Conservation (phyloP, 768 basidiomycete species). For the Holtermanniella nyarrowii region DNA sequence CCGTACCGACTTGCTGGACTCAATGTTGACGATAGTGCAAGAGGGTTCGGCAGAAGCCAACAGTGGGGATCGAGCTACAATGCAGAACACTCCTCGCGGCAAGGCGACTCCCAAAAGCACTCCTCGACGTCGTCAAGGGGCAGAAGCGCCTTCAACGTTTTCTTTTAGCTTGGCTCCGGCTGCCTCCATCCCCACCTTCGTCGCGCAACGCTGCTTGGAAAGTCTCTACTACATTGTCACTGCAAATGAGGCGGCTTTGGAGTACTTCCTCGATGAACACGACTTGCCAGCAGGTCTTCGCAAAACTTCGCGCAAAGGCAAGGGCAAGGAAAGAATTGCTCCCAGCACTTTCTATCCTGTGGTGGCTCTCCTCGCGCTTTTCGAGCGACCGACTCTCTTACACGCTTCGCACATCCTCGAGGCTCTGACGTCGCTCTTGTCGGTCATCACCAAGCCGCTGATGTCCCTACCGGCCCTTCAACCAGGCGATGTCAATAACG, state of each 20-base stretch:
- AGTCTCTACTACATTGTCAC: slow-evolving; percentile 77
- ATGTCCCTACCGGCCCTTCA: background rate
- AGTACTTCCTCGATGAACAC: slow-evolving; percentile 94
- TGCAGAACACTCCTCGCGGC: slow-evolving; percentile 71
- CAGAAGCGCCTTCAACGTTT: slow-evolving; percentile 40
- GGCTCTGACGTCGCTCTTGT: slow-evolving; percentile 75
- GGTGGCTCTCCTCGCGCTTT: slow-evolving; percentile 71
- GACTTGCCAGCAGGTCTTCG: slow-evolving; percentile 68
- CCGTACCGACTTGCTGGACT: slow-evolving; percentile 81
- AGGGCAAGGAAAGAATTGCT: slow-evolving; percentile 72
- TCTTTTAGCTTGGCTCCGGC: slow-evolving; percentile 44
- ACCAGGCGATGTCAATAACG: slow-evolving; percentile 1
- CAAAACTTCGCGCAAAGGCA: slow-evolving; percentile 68
- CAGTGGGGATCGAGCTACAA: slow-evolving; percentile 84
- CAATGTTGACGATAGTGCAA: slow-evolving; percentile 85
- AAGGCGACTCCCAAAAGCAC: slow-evolving; percentile 53
- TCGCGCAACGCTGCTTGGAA: slow-evolving; percentile 89
- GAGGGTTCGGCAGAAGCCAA: slow-evolving; percentile 88
- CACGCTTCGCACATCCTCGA: slow-evolving; percentile 87
- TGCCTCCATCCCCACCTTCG: slow-evolving; percentile 80
- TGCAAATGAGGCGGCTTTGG: slow-evolving; percentile 68
- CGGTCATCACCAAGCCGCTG: slow-evolving; percentile 77
- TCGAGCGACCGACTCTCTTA: slow-evolving; percentile 76
- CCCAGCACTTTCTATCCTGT: slow-evolving; percentile 81
- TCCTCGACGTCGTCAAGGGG: slow-evolving; percentile 47